These are phyloP conservation scores for Yamadazyma kanchanaburiensis DNA, from an alignment of 1,139 yeast genomes.

Conservation along the genomic window DNA sequence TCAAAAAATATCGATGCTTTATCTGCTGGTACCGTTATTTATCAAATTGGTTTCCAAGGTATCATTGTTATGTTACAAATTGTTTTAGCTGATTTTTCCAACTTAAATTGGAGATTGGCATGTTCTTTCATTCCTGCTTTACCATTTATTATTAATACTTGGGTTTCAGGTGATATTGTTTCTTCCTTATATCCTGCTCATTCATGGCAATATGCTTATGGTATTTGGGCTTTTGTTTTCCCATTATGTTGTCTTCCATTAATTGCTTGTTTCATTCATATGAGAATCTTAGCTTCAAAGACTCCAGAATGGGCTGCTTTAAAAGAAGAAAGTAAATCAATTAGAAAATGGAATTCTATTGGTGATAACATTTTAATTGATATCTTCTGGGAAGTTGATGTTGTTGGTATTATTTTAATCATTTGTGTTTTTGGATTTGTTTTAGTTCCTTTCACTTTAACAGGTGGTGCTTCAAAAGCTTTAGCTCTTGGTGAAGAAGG, in stretches of 20 bases:
- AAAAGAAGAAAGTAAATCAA: conserved; percentile 22
- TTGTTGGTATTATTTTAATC: conserved; percentile 49
- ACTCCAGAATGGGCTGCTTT: conserved; percentile 41
- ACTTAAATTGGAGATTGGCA: conserved; percentile 67
- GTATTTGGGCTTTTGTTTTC: conserved; percentile 77
- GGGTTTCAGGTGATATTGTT: conserved; percentile 65
- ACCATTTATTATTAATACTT: conserved; percentile 73
- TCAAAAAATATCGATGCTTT: conserved; percentile 62
- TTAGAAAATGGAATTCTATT: conserved; percentile 18
- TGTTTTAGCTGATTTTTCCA: conserved; percentile 62
- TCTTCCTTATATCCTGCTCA: conserved; percentile 20
- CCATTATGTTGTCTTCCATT: conserved; percentile 65
- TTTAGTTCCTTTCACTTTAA: conserved; percentile 50
- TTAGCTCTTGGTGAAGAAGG: conserved; percentile 1
- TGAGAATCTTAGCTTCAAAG: conserved; percentile 51
- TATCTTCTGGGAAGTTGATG: conserved; percentile 51
- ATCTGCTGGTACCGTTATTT: conserved; percentile 72
- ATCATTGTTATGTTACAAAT: conserved; percentile 53
- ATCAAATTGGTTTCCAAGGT: conserved; percentile 71
- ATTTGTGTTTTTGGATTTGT: conserved; percentile 53
- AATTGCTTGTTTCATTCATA: conserved; percentile 49
- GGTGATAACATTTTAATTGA: conserved; percentile 17
- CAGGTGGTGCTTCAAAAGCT: conserved; percentile 47
- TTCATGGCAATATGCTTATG: conserved; percentile 71
- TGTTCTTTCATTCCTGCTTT: conserved; percentile 61